Evolutionary conservation across 495 filamentous ascomycete genomes (phyloP), one percentile per base, ranked within the genome.

Genomic region (Cercophora scortea): DNA sequence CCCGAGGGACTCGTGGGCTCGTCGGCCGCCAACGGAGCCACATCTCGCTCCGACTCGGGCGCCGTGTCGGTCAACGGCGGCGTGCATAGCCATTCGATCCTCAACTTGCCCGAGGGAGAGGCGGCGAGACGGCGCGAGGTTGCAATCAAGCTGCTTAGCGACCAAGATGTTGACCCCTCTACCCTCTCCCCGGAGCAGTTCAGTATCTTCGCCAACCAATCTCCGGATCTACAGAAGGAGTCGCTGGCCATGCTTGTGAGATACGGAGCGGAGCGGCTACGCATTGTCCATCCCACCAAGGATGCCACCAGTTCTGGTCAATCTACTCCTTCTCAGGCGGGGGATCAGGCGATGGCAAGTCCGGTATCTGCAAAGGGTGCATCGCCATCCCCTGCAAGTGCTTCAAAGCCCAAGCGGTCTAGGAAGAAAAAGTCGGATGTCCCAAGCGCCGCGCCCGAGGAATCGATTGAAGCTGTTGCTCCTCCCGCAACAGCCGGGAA

Each of bases 201-300:
- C 42, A 72, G 58, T 42, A 78, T 76, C 16, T 76, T 78, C 49
- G 67, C 71, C 13, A 78, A 78, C 36, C 74, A 78, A 53, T 68
- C 72, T 1, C 70, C 72, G 2, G 64, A 69, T 9, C 48, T 76
- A 44, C 74, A 78, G 49, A 45, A 61, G n/a, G 63, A 66, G 12
- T 78, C 74, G 0, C 48, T 78, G 35, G 63, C 60, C 0, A 73
- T 78, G 73, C 59, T 78, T 10, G 56, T 61, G 3, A 69, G 58
- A 47, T 71, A 75, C 39, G 74, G 73, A 33, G 72, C 74, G 8
- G 72, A 71, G 41, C 60, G 63, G 15, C 57, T 78, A 36, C 65
- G 68, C 38, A 74, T 78, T 33, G 71, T 78, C 18, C 72, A 73
- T 50, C 72, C 73, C 36, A 61, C 45, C 12, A 64, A 66, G 38